Evolutionary conservation across 2,329 filamentous ascomycete genomes (phyloP).

Genomic region (Epichloe bromicola): DNA sequence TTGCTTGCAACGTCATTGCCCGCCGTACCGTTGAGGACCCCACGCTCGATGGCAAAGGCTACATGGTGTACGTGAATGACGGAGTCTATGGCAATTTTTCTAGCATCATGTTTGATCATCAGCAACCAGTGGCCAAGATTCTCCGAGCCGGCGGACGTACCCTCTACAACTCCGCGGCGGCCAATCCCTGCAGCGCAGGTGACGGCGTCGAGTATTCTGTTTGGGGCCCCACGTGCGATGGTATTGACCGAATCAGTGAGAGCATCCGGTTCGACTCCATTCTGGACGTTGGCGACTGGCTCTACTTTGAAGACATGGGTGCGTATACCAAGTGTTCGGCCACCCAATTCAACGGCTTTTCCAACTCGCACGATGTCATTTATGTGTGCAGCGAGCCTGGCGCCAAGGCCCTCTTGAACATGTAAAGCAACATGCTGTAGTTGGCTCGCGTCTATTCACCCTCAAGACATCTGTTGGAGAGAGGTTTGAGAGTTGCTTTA

Average conservation of each 20-base stretch:
- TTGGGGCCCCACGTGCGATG: conserved; percentile 96
- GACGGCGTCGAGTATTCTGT: conserved; percentile 74
- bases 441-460: background rate
- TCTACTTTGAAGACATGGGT: conserved; percentile 98
- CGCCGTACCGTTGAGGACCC: conserved; percentile 76
- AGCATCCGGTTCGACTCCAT: conserved; percentile 64
- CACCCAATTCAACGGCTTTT: conserved; percentile 95
- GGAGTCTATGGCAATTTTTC: conserved; percentile 98
- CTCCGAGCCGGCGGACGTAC: conserved; percentile 49
- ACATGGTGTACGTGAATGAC: conserved; percentile 97
- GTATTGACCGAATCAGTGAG: conserved; percentile 86
- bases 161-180: conserved; percentile 42
- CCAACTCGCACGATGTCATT: conserved; percentile 79
- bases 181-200: conserved; percentile 31
- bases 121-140: conserved; percentile 76
- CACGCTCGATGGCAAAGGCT: conserved; percentile 51
- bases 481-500: background rate
- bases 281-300: conserved; percentile 88
- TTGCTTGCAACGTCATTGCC: conserved; percentile 92
- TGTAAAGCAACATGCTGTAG: background rate
- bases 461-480: background rate
- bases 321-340: conserved; percentile 98
- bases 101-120: conserved; percentile 98
- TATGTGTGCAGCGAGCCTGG: conserved; percentile 92
- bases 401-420: conserved; percentile 55